These are phyloP conservation scores for Pleurozium schreberi DNA, from an alignment of 225 moss, liverwort and hornwort species.

Conservation along the genomic window DNA sequence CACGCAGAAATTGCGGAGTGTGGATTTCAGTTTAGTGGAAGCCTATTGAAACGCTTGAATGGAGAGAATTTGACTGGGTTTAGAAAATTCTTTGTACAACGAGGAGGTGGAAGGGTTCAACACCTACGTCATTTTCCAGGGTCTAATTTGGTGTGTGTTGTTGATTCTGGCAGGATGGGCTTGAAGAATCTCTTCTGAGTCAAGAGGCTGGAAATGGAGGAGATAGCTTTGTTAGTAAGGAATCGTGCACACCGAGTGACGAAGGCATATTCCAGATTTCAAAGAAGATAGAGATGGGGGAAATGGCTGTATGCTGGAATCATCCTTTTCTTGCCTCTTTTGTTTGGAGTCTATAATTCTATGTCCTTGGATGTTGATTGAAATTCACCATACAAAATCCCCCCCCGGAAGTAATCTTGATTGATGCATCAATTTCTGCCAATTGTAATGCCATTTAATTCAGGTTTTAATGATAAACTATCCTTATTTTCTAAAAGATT, in stretches of 20 bases:
- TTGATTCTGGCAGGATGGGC: conserved; percentile 13
- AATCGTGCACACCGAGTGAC: conserved; percentile 8
- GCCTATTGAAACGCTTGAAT: background rate
- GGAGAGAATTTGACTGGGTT: background rate
- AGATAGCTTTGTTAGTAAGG: background rate
- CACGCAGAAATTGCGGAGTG: background rate
- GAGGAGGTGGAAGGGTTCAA: background rate
- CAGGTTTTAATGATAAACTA: background rate
- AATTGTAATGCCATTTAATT: background rate
- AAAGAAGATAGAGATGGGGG: conserved; percentile 82
- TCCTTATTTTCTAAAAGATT: background rate
- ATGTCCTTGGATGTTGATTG: background rate
- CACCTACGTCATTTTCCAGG: background rate
- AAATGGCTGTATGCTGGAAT: conserved; percentile 77
- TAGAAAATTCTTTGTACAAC: background rate
- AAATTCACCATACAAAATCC: background rate
- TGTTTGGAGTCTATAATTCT: background rate
- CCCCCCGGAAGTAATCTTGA: background rate
- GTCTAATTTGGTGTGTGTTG: background rate
- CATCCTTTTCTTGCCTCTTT: background rate
- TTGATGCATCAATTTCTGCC: background rate
- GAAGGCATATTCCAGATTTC: conserved; percentile 56
- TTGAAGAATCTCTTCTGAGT: conserved; percentile 37
- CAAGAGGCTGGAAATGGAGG: conserved; percentile 20
- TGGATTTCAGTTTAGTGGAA: background rate